A percentile compares a stretch with the other conserved stretches of the same genome.
Evolutionary conservation across 306 rosid genomes (phyloP).

Genomic region (Trichosanthes truncata): DNA sequence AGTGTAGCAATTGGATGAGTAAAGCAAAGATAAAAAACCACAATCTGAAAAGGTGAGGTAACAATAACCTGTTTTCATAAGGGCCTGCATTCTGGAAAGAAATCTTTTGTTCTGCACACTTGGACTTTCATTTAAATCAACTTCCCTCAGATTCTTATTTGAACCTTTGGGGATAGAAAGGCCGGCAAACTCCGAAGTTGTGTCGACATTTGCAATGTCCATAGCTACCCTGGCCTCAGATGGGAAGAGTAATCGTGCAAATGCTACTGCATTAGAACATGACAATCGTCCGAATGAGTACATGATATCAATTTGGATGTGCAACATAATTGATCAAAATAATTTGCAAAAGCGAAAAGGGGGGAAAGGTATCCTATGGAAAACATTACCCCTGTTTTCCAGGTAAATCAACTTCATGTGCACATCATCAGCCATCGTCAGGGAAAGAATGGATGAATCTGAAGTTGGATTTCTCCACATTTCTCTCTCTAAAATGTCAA

Average conservation of each 20-base stretch:
- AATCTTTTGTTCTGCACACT: constrained; percentile 31
- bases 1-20: not conserved
- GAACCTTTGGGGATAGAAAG: constrained; percentile 18
- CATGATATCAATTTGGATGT: not conserved
- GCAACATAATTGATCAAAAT: not conserved
- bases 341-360: not conserved
- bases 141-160: constrained; percentile 34
- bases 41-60: not conserved
- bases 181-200: constrained; percentile 24
- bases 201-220: constrained; percentile 33
- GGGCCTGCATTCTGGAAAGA: constrained; percentile 33
- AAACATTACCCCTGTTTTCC: constrained; percentile 37
- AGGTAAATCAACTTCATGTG: constrained; percentile 36
- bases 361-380: not conserved
- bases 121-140: constrained; percentile 43
- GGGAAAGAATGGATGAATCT: constrained; percentile 21
- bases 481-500: constrained; percentile 43
- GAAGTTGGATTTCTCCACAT: constrained; percentile 31
- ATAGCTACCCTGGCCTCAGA: constrained; percentile 36
- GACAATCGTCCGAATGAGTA: not conserved
- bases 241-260: constrained; percentile 40
- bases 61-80: constrained; percentile 34
- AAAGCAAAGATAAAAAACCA: not conserved
- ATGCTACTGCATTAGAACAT: constrained; percentile 28
- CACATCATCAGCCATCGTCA: constrained; percentile 32